These are phyloP conservation scores for Nicotiana benthamiana DNA, from an alignment of 257 asterid species.

Conservation along the genomic window DNA sequence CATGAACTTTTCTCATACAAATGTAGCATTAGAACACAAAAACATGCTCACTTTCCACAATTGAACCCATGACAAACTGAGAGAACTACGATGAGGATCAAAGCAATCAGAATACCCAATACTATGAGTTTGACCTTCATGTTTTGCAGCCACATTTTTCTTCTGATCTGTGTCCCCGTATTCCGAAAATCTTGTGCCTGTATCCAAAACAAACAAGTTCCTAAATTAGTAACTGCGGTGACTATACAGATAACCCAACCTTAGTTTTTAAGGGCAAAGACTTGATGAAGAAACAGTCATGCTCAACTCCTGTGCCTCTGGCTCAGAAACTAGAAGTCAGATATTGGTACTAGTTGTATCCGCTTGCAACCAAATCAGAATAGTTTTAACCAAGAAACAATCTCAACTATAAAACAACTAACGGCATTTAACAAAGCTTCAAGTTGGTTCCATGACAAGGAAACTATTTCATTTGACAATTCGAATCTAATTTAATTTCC, in stretches of 20 bases:
- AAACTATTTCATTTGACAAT: neutral
- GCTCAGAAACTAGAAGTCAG: neutral
- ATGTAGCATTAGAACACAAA: neutral
- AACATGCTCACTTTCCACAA: constrained; percentile 22
- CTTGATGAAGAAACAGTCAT: neutral
- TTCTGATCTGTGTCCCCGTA: constrained; percentile 41
- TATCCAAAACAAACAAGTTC: neutral
- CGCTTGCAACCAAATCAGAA: neutral
- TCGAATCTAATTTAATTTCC: neutral
- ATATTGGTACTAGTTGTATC: neutral
- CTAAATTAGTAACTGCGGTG: neutral
- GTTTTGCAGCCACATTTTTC: constrained; percentile 56
- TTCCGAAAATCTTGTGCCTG: constrained; percentile 61
- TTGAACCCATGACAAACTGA: constrained; percentile 48
- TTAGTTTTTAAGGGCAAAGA: neutral
- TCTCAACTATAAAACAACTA: neutral
- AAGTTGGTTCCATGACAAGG: neutral
- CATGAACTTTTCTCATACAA: neutral
- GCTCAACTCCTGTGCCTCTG: neutral
- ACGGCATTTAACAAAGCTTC: neutral
- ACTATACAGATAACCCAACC: neutral
- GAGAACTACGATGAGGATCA: constrained; percentile 32
- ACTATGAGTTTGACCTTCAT: constrained; percentile 57
- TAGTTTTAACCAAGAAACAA: neutral
- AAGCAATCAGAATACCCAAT: constrained; percentile 23